Evolutionary conservation across 1,284 basidiomycete species (phyloP).

Genomic region (Leccinum subrobustum): DNA sequence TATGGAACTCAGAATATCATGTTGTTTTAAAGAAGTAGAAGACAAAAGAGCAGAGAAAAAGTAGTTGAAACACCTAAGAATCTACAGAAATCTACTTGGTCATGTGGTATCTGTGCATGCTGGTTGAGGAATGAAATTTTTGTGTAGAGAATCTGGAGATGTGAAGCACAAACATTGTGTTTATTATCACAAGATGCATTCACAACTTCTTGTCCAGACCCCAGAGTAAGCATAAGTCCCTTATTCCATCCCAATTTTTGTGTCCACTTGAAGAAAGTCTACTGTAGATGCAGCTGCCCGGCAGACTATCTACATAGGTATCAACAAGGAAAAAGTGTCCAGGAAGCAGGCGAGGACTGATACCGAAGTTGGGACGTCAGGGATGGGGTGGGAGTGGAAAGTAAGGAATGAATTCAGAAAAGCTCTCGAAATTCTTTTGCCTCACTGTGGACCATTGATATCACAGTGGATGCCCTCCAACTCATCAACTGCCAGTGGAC

Average conservation of each 20-base stretch:
- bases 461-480: too few relatives aligned
- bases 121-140: not conserved
- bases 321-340: not conserved
- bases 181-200: too few relatives aligned
- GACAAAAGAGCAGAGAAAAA: not conserved
- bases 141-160: not conserved
- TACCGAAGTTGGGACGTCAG: not conserved
- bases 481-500: not conserved
- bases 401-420: not conserved
- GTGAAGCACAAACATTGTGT: too few relatives aligned
- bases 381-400: not conserved
- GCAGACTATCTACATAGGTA: not conserved
- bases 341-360: not conserved
- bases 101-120: not conserved
- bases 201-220: too few relatives aligned
- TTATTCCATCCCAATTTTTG: not conserved
- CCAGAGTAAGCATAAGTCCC: not conserved
- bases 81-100: not conserved
- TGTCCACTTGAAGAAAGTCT: not conserved
- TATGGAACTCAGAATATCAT: too few relatives aligned
- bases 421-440: not conserved
- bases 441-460: not conserved
- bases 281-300: not conserved
- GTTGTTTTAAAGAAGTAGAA: not conserved
- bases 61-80: not conserved